Evolutionary conservation across 495 filamentous ascomycete species (phyloP).

Genomic region (Lasiosphaeriaceae sp.): DNA sequence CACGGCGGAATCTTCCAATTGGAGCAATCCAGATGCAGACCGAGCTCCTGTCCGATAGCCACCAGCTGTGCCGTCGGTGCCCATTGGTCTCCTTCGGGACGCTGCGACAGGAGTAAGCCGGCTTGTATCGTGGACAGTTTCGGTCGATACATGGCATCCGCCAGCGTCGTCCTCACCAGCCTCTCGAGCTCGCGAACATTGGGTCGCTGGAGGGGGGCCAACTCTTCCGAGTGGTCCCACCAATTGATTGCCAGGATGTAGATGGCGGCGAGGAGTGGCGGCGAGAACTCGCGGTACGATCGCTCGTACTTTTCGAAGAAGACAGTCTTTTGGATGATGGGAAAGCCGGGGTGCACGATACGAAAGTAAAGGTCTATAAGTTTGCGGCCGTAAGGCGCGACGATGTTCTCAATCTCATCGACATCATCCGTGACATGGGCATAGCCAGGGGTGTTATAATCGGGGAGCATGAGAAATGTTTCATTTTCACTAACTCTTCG

Average conservation of each 20-base stretch:
- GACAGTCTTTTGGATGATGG: slow-evolving; percentile 81
- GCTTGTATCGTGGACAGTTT: slow-evolving; percentile 94
- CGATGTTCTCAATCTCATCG: slow-evolving; percentile 76
- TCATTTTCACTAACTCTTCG: slow-evolving; percentile 77
- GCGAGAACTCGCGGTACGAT: slow-evolving; percentile 72
- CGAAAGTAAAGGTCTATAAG: slow-evolving; percentile 85
- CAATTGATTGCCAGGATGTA: slow-evolving; percentile 90
- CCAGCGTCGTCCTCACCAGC: slow-evolving; percentile 66
- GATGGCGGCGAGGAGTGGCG: slow-evolving; percentile 80
- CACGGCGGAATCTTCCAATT: slow-evolving; percentile 82
- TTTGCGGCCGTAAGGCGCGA: slow-evolving; percentile 74
- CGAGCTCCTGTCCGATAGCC: slow-evolving; percentile 75
- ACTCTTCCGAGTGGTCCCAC: slow-evolving; percentile 69
- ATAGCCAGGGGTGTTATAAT: slow-evolving; percentile 57
- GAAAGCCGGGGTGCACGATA: slow-evolving; percentile 84
- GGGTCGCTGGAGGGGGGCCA: slow-evolving; percentile 61
- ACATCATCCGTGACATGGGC: slow-evolving; percentile 60
- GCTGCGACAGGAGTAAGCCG: slow-evolving; percentile 81
- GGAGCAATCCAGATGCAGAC: slow-evolving; percentile 83
- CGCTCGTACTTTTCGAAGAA: slow-evolving; percentile 82
- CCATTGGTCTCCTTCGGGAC: slow-evolving; percentile 81
- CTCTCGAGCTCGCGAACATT: slow-evolving; percentile 74
- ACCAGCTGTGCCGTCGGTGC: slow-evolving; percentile 82
- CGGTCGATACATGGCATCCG: slow-evolving; percentile 73
- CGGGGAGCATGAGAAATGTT: slow-evolving; percentile 78